Evolutionary conservation across 805 yeast genomes (phyloP), one percentile per base, ranked within the genome.

Genomic region (Candida ovalis): DNA sequence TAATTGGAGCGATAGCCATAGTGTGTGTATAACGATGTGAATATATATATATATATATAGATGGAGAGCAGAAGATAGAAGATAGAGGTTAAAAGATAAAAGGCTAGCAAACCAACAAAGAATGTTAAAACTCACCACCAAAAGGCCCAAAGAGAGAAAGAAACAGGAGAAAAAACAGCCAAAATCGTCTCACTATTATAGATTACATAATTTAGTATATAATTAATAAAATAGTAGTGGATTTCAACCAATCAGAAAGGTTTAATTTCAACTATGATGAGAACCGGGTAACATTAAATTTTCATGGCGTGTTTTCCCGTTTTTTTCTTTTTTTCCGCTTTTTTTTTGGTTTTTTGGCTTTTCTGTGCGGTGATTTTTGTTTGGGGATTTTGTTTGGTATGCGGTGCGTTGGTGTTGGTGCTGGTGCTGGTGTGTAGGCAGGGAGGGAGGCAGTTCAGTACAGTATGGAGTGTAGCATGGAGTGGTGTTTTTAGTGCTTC

Each of bases 1-100:
- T 80, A 63, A 91, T 88, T 62, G 95, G 94, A 65, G 92, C 87
- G 65, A 88, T 77, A 69, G 90, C 85, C 86, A 83, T 86, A 50
- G 46, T 49, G 33, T 43, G 40, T 19, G n/a, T 36, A 27, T 46
- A 17, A 27, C 21, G 19, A 12, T 23, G 19, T 37, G n/a, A 37
- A 10, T n/a, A n/a, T n/a, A n/a, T n/a, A n/a, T n/a, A n/a, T n/a
- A n/a, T n/a, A n/a, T n/a, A n/a, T n/a, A n/a, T n/a, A n/a, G n/a
- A n/a, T n/a, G n/a, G n/a, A n/a, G 12, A 35, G 19, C 12, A 19
- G 23, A 3, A 35, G 12, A 27, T 12, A 27, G 30, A 12, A 27
- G 30, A n/a, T n/a, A n/a, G n/a, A n/a, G n/a, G n/a, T n/a, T n/a
- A n/a, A n/a, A n/a, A n/a, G n/a, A n/a, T n/a, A n/a, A n/a, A n/a